Conservation (phyloP, 1,284 basidiomycete species). For the Irpex rosettiformis region DNA sequence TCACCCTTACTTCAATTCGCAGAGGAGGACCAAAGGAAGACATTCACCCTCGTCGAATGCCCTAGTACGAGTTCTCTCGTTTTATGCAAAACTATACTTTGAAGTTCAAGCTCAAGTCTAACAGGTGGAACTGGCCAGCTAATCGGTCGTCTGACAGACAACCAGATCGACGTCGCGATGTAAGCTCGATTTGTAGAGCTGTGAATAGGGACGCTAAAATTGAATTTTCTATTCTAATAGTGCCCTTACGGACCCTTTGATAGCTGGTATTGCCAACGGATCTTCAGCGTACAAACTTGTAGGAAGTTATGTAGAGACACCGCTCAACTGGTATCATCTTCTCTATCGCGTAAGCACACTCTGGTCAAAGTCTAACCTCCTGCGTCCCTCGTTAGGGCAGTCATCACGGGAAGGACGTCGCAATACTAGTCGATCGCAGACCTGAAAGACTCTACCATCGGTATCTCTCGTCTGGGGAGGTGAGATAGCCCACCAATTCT, state of each 20-base stretch:
- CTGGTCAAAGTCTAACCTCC: neutral
- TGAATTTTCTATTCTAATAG: slow-evolving; percentile 37
- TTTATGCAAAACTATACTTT: neutral
- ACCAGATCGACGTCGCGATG: slow-evolving; percentile 91
- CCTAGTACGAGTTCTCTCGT: too few relatives aligned
- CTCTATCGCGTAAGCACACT: slow-evolving; percentile 18
- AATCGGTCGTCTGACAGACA: slow-evolving; percentile 76
- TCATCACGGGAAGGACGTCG: slow-evolving; percentile 82
- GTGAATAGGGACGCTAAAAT: neutral
- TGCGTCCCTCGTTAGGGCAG: slow-evolving; percentile 59
- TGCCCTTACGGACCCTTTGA: slow-evolving; percentile 91
- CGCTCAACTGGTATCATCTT: slow-evolving; percentile 76
- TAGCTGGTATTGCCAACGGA: slow-evolving; percentile 90
- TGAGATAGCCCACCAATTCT: slow-evolving; percentile 18
- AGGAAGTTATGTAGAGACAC: slow-evolving; percentile 89
- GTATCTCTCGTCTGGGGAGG: slow-evolving; percentile 90
- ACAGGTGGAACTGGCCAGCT: slow-evolving; percentile 89
- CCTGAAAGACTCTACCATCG: slow-evolving; percentile 79
- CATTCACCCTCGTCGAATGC: slow-evolving; percentile 85
- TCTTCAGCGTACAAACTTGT: slow-evolving; percentile 87
- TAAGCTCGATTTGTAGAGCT: slow-evolving; percentile 29
- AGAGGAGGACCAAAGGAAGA: slow-evolving; percentile 59
- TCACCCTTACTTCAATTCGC: slow-evolving; percentile 83
- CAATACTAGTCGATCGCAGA: slow-evolving; percentile 73
- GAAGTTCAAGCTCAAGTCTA: neutral